Conservation (phyloP, 2,329 filamentous ascomycete genomes). For the Pseudocercospora eumusae region DNA sequence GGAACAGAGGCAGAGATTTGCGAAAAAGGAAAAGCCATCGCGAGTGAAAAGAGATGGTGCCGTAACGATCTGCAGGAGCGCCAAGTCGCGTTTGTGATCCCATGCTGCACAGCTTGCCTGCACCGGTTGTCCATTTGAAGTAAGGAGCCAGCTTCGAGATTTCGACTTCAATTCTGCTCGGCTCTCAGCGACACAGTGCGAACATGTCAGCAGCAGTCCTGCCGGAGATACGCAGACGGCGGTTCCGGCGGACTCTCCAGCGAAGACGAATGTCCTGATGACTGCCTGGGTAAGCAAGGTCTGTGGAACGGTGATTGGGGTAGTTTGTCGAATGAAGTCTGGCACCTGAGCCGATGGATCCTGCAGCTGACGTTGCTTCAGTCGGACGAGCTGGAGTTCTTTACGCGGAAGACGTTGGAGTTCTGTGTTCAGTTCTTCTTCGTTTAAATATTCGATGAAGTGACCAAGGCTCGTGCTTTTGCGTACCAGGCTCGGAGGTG, state of each 20-base stretch:
- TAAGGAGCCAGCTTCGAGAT: conserved; percentile 47
- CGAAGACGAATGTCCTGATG: conserved; percentile 48
- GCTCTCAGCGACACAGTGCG: conserved; percentile 54
- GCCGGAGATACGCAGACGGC: conserved; percentile 51
- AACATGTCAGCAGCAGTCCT: conserved; percentile 54
- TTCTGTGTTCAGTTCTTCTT: neutral
- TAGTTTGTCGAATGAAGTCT: conserved; percentile 1
- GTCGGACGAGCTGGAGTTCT: conserved; percentile 6
- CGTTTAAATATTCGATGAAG: neutral
- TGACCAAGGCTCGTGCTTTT: neutral
- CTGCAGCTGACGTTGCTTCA: conserved; percentile 22
- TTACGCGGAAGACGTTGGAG: conserved; percentile 1
- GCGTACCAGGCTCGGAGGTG: neutral
- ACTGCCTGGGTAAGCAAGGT: conserved; percentile 16
- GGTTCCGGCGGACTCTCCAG: conserved; percentile 54
- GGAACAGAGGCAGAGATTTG: conserved; percentile 22
- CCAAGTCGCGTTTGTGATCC: conserved; percentile 50
- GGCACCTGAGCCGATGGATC: conserved; percentile 17
- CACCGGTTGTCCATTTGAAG: conserved; percentile 45
- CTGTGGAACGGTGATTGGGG: neutral
- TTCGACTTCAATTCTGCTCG: conserved; percentile 39
- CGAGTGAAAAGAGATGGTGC: neutral
- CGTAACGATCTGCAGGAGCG: conserved; percentile 47
- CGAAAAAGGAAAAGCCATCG: conserved; percentile 30
- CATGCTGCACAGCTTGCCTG: conserved; percentile 46